These are phyloP conservation scores for Rosellinia necatrix DNA, from an alignment of 2,329 filamentous ascomycete species.

Conservation along the genomic window DNA sequence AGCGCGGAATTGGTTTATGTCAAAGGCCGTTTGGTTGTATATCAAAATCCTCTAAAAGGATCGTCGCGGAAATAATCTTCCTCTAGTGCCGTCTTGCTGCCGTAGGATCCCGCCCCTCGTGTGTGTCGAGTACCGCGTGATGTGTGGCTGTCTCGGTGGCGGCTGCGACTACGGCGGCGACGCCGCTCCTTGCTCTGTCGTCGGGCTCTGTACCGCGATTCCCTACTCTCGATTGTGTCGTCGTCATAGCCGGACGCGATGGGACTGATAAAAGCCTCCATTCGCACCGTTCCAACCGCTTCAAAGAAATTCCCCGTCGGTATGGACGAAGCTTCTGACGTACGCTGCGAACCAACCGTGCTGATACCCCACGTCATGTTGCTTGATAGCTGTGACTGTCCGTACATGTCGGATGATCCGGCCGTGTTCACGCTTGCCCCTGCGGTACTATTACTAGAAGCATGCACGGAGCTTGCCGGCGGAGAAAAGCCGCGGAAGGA, in stretches of 20 bases:
- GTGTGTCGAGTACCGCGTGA: conserved; percentile 44
- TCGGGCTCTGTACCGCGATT: conserved; percentile 52
- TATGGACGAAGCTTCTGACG: conserved; percentile 59
- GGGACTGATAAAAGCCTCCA: conserved; percentile 92
- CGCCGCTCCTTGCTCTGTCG: conserved; percentile 61
- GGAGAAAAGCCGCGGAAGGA: conserved; percentile 81
- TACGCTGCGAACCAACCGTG: conserved; percentile 52
- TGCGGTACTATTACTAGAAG: conserved; percentile 60
- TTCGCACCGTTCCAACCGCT: conserved; percentile 86
- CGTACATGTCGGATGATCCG: conserved; percentile 64
- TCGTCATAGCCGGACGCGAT: conserved; percentile 55
- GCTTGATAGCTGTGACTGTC: conserved; percentile 54
- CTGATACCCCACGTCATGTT: conserved; percentile 52
- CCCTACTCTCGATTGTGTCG: conserved; percentile 55
- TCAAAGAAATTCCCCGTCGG: conserved; percentile 73
- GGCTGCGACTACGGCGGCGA: conserved; percentile 57
- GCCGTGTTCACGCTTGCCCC: conserved; percentile 62
- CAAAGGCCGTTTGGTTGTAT: too few relatives aligned
- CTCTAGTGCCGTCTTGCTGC: conserved; percentile 52
- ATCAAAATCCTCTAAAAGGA: conserved; percentile 65
- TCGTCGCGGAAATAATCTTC: conserved; percentile 65
- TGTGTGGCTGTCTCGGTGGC: conserved; percentile 57
- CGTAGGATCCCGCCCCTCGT: conserved; percentile 53
- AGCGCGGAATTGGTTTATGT: too few relatives aligned
- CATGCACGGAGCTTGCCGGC: conserved; percentile 51